These are phyloP conservation scores for Globisporangium yorkense DNA, from an alignment of 352 stramenopile species.

Conservation along the genomic window DNA sequence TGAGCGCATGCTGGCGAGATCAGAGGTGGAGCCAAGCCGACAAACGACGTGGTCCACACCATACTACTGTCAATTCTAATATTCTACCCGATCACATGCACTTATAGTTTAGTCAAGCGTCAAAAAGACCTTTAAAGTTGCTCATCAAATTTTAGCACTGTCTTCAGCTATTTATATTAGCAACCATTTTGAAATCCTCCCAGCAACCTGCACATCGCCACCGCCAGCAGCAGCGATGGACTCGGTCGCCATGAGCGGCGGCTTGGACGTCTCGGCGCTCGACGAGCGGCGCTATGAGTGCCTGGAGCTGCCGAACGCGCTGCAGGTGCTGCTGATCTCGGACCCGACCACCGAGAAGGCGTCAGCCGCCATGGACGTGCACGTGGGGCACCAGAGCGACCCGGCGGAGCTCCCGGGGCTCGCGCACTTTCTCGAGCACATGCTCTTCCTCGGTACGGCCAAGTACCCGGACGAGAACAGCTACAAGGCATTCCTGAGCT, in stretches of 20 bases:
- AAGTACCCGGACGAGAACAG: conserved; percentile 96
- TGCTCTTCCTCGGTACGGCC: conserved; percentile 95
- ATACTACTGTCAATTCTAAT: too few relatives aligned
- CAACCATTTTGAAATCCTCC: not conserved
- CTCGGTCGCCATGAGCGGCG: conserved; percentile 8
- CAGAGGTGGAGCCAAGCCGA: too few relatives aligned
- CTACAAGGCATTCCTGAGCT: conserved; percentile 91
- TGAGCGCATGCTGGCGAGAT: too few relatives aligned
- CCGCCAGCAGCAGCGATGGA: conserved; percentile 4
- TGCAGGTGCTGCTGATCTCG: conserved; percentile 83
- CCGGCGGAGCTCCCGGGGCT: conserved; percentile 80
- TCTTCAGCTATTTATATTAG: not conserved
- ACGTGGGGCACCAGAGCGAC: conserved; percentile 92
- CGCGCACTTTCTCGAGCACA: conserved; percentile 94
- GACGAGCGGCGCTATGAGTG: conserved; percentile 60
- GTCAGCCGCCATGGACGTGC: conserved; percentile 92
- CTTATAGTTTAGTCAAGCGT: too few relatives aligned
- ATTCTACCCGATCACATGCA: too few relatives aligned
- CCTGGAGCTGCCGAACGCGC: conserved; percentile 39
- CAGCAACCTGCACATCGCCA: not conserved
- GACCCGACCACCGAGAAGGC: conserved; percentile 91
- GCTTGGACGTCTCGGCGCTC: conserved; percentile 41
- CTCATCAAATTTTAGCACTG: too few relatives aligned
- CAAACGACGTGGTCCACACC: too few relatives aligned
- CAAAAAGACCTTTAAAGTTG: too few relatives aligned